Conservation (phyloP, 108 stramenopile species). For the Cyclotella sp. region DNA sequence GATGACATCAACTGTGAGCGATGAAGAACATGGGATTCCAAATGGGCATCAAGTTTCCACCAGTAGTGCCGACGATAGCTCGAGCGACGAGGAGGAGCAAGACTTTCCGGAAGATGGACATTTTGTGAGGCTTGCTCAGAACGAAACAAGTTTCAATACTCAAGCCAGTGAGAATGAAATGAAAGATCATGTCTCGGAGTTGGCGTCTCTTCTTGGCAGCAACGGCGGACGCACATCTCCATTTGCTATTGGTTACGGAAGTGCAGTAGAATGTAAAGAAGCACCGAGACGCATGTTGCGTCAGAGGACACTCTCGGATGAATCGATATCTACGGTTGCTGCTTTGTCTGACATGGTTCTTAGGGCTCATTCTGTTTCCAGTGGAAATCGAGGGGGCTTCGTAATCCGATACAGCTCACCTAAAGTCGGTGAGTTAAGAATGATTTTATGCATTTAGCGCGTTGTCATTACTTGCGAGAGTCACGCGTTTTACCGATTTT, state of each 20-base stretch:
- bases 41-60: not conserved
- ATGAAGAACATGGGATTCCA: not conserved
- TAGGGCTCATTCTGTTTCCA: slow-evolving; percentile 36
- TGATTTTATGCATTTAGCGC: not conserved
- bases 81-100: slow-evolving; percentile 8
- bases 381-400: slow-evolving; percentile 18
- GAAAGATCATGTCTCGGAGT: slow-evolving; percentile 32
- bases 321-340: slow-evolving; percentile 41
- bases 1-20: not conserved
- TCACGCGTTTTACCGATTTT: not conserved
- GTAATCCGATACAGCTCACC: slow-evolving; percentile 30
- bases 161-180: slow-evolving; percentile 25
- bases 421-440: slow-evolving; percentile 23
- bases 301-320: slow-evolving; percentile 23
- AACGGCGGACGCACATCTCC: slow-evolving; percentile 4
- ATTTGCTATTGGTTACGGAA: slow-evolving; percentile 1
- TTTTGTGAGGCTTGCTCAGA: not conserved
- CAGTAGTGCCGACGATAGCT: slow-evolving; percentile 1
- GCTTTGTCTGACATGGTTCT: slow-evolving; percentile 43
- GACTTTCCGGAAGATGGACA: not conserved
- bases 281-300: not conserved
- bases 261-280: not conserved
- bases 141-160: slow-evolving; percentile 11
- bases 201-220: slow-evolving; percentile 25
- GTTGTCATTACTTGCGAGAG: not conserved